Evolutionary conservation across 2,329 filamentous ascomycete species (phyloP).

Genomic region (Tothia fuscella): DNA sequence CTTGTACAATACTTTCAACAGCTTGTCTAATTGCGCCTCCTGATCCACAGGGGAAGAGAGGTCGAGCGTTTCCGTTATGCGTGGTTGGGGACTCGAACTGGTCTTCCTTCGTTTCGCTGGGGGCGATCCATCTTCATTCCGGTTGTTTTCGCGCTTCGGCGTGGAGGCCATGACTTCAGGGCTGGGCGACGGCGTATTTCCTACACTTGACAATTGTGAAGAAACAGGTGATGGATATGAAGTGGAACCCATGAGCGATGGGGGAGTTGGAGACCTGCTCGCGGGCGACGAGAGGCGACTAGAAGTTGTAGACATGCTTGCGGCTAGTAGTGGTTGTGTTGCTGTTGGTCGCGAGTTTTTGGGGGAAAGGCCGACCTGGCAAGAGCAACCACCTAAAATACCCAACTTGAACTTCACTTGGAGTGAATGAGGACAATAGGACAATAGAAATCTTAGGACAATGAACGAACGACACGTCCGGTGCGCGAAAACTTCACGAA

Average conservation of each 20-base stretch:
- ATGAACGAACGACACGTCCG: too few relatives aligned
- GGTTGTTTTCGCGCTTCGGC: neutral
- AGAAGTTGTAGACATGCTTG: too few relatives aligned
- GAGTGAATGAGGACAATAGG: too few relatives aligned
- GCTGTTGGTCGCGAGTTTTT: too few relatives aligned
- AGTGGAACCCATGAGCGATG: too few relatives aligned
- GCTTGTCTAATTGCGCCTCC: conserved; percentile 50
- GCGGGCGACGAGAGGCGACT: neutral
- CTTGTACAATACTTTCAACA: conserved; percentile 65
- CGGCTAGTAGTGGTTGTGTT: too few relatives aligned
- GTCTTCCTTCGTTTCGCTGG: conserved; percentile 58
- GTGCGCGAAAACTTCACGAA: too few relatives aligned
- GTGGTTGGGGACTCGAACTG: conserved; percentile 49
- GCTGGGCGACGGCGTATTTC: conserved; percentile 1
- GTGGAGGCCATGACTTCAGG: neutral
- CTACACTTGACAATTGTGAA: conserved; percentile 2
- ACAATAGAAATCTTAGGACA: too few relatives aligned
- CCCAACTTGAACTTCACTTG: too few relatives aligned
- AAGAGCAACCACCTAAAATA: too few relatives aligned
- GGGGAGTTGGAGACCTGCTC: conserved; percentile 11
- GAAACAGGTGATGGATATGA: conserved; percentile 23
- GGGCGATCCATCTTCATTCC: conserved; percentile 25
- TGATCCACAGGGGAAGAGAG: conserved; percentile 47
- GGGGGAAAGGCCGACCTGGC: too few relatives aligned
- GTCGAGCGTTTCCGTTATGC: conserved; percentile 74